Percentiles rank a stretch among this genome's conserved stretches.
Conservation (phyloP, 331 rosid species). For the Stylosanthes scabra region DNA sequence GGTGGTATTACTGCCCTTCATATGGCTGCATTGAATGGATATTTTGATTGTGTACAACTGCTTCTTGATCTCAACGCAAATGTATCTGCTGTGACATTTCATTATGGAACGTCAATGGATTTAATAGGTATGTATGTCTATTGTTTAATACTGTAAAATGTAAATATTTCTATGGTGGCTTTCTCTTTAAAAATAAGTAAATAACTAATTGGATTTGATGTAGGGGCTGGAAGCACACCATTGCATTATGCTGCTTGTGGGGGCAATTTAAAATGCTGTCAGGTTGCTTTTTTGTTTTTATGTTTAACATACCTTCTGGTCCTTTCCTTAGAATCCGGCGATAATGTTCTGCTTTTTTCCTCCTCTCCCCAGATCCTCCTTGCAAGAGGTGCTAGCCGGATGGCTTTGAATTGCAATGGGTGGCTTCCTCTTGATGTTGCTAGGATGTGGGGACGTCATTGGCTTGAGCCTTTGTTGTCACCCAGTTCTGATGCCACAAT, state of each 20-base stretch:
- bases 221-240: constrained; percentile 97
- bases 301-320: constrained; percentile 8
- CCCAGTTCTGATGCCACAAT: constrained; percentile 69
- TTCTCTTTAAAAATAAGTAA: constrained; percentile 9
- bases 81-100: constrained; percentile 75
- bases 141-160: constrained; percentile 18
- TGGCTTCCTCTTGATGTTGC: constrained; percentile 99
- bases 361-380: constrained; percentile 65
- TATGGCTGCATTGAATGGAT: constrained; percentile 91
- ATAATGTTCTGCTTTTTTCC: constrained; percentile 32
- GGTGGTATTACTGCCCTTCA: constrained; percentile 96
- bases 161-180: constrained; percentile 14
- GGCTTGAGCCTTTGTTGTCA: constrained; percentile 90
- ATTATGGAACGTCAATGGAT: constrained; percentile 95
- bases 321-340: constrained; percentile 38
- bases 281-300: constrained; percentile 53
- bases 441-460: constrained; percentile 94
- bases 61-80: constrained; percentile 90
- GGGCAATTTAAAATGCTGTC: constrained; percentile 96
- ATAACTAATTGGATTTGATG: constrained; percentile 35
- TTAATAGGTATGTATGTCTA: constrained; percentile 80
- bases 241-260: constrained; percentile 99
- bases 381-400: constrained; percentile 86
- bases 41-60: constrained; percentile 86
- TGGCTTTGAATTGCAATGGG: constrained; percentile 93